A percentile compares a stretch with the other conserved stretches of the same genome.
Evolutionary conservation across 2,329 filamentous ascomycete species (phyloP).

Genomic region (Ceratocystis colombiana): DNA sequence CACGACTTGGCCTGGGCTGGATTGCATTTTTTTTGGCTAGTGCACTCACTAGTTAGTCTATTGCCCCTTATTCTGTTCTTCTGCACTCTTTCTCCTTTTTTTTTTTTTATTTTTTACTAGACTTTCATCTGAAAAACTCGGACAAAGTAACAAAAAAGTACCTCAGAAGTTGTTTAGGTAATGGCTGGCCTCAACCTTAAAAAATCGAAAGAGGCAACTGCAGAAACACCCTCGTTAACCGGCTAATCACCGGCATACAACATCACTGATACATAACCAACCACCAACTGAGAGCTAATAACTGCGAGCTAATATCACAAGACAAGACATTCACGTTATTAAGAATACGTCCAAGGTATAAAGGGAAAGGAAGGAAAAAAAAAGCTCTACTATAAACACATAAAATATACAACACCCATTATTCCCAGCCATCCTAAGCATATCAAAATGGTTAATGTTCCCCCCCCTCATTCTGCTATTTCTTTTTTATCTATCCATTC

Average conservation of each 20-base stretch:
- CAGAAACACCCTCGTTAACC: neutral
- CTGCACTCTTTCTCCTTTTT: neutral
- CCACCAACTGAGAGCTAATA: neutral
- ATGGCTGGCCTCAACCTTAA: conserved; percentile 9
- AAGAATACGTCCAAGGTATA: neutral
- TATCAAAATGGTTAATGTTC: neutral
- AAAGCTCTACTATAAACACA: neutral
- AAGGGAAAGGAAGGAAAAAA: neutral
- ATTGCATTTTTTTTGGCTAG: neutral
- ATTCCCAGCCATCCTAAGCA: conserved; percentile 7
- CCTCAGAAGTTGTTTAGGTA: neutral
- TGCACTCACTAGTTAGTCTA: neutral
- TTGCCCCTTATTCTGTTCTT: neutral
- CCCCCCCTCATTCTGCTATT: neutral
- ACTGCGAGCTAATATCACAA: neutral
- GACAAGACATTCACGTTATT: neutral
- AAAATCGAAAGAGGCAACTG: neutral
- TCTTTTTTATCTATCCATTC: neutral
- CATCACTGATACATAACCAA: neutral
- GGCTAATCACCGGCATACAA: neutral
- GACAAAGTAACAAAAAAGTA: conserved; percentile 3
- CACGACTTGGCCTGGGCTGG: conserved; percentile 1
- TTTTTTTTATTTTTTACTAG: neutral
- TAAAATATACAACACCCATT: neutral
- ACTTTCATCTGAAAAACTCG: neutral